Conservation (phyloP, 2,329 filamentous ascomycete species). For the Fonsecaea nubica region DNA sequence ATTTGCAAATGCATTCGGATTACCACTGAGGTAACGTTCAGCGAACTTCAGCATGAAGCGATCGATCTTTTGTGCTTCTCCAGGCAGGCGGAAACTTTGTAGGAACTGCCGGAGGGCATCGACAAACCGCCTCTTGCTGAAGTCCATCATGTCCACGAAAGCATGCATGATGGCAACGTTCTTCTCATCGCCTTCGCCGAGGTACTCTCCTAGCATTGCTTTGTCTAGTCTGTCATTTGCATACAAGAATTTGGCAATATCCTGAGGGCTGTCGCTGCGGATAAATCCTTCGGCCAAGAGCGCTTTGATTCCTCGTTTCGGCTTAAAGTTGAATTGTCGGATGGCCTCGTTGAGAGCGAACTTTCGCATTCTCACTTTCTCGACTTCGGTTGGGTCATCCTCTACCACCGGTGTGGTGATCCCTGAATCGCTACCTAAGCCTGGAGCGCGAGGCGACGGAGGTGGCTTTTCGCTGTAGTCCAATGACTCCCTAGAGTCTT, state of each 20-base stretch:
- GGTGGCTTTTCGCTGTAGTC: conserved; percentile 64
- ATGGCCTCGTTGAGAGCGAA: conserved; percentile 89
- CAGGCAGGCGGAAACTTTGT: conserved; percentile 91
- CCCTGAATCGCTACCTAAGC: conserved; percentile 59
- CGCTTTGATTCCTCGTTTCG: conserved; percentile 88
- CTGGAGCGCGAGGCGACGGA: conserved; percentile 67
- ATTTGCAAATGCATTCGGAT: conserved; percentile 96
- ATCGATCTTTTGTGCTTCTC: conserved; percentile 98
- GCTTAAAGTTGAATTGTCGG: conserved; percentile 95
- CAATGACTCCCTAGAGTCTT: conserved; percentile 73
- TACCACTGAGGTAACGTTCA: conserved; percentile 90
- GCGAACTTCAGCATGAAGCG: conserved; percentile 99
- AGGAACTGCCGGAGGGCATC: conserved; percentile 90
- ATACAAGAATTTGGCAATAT: conserved; percentile 83
- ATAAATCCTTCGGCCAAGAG: conserved; percentile 88
- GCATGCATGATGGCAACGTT: conserved; percentile 98
- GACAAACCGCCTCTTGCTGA: conserved; percentile 87
- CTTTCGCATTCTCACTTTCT: conserved; percentile 92
- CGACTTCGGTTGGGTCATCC: conserved; percentile 92
- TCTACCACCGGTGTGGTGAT: conserved; percentile 75
- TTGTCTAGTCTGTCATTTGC: conserved; percentile 87
- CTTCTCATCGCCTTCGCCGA: conserved; percentile 89
- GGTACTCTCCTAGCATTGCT: conserved; percentile 87
- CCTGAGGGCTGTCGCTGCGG: conserved; percentile 73
- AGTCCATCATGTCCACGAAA: conserved; percentile 96